A percentile compares a stretch with the other conserved stretches of the same genome.
Conservation (phyloP, 805 yeast genomes). For the Ogataea trehalophila region DNA sequence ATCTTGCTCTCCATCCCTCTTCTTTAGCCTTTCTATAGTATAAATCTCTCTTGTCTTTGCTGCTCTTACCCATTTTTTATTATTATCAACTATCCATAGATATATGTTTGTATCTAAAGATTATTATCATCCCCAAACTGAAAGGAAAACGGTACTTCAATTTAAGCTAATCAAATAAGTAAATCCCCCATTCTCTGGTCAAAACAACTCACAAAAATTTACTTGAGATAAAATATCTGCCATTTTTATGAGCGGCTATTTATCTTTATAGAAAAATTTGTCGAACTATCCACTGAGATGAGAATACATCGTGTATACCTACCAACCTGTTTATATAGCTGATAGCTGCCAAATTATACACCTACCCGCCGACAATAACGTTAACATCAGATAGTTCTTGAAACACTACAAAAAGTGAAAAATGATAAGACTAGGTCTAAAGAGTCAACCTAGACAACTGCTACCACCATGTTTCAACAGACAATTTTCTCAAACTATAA, state of each 20-base stretch:
- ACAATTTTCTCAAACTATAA: slow-evolving; percentile 4
- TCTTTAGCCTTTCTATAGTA: slow-evolving; percentile 94
- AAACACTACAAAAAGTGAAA: neutral
- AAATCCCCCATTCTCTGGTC: neutral
- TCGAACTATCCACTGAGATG: too few species aligned
- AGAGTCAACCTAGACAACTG: neutral
- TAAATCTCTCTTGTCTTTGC: slow-evolving; percentile 90
- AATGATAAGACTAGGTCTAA: slow-evolving; percentile 3
- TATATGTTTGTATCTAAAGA: too few species aligned
- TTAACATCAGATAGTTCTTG: neutral
- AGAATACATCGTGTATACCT: too few species aligned
- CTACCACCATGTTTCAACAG: neutral
- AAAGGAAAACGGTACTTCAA: neutral
- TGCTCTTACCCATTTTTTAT: slow-evolving; percentile 77
- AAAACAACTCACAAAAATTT: neutral
- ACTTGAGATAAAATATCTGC: neutral
- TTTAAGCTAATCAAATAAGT: neutral
- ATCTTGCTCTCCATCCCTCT: slow-evolving; percentile 96
- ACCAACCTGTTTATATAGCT: too few species aligned
- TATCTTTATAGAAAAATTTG: too few species aligned
- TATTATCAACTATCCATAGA: neutral
- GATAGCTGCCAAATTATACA: too few species aligned
- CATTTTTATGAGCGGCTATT: neutral
- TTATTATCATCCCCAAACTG: too few species aligned
- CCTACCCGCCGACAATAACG: too few species aligned